phyloP scores from a whole-genome alignment of 2,329 filamentous ascomycete species.

The Penicillium sp. region DNA sequence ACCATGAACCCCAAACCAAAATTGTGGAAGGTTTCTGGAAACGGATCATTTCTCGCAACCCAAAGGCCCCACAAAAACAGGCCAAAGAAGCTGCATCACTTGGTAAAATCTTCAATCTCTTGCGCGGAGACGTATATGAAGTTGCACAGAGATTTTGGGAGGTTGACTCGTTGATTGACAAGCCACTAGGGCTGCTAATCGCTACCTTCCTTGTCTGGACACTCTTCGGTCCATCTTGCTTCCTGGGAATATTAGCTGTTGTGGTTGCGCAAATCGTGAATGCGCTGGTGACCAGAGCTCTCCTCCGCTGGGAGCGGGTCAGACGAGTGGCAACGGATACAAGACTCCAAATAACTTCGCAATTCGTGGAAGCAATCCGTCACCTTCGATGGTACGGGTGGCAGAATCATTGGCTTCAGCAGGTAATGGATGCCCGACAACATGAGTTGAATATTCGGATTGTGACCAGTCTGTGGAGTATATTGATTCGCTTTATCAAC shows the following conservation, averaged over 20 bases:
- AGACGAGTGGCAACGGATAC: conserved; percentile 73
- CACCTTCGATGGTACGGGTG: conserved; percentile 81
- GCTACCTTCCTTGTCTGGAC: conserved; percentile 72
- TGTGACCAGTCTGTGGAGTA: conserved; percentile 61
- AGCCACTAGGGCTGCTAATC: conserved; percentile 73
- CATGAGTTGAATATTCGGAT: conserved; percentile 67
- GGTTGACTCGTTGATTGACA: conserved; percentile 71
- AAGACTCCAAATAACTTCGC: conserved; percentile 75
- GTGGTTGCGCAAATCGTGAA: conserved; percentile 69
- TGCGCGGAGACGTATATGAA: conserved; percentile 58
- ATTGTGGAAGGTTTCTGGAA: conserved; percentile 28
- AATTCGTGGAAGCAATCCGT: conserved; percentile 83
- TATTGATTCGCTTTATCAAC: conserved; percentile 68
- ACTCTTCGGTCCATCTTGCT: conserved; percentile 76
- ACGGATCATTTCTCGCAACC: conserved; percentile 26
- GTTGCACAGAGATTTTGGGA: conserved; percentile 72
- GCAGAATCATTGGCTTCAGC: conserved; percentile 71
- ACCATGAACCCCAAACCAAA: conserved; percentile 15
- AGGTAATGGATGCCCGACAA: conserved; percentile 67
- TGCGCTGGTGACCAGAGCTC: conserved; percentile 61
- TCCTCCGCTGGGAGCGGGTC: conserved; percentile 68
- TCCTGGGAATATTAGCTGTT: conserved; percentile 70
- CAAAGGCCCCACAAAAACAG: conserved; percentile 30
- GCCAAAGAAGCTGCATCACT: conserved; percentile 68
- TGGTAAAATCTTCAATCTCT: conserved; percentile 86